Evolutionary conservation across 345 rosid species (phyloP).

Genomic region (Linum trigynum): DNA sequence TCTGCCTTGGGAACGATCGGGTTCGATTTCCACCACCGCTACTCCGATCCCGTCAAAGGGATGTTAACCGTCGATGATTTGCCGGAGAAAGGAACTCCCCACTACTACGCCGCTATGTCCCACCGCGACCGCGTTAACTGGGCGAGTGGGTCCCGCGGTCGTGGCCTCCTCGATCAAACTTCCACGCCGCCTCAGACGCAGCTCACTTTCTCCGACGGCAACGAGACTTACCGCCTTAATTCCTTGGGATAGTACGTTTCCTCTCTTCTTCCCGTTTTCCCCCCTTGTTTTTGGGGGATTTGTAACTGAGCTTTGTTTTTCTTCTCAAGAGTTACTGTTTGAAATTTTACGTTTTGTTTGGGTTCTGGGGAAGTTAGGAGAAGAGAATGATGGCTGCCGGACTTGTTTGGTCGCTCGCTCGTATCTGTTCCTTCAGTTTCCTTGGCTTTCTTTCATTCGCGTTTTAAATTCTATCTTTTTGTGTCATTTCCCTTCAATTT

Average conservation of each 20-base stretch:
- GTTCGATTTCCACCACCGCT: conserved; percentile 69
- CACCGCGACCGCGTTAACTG: conserved; percentile 48
- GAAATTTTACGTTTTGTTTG: neutral
- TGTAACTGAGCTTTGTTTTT: too few species aligned
- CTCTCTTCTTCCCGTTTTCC: neutral
- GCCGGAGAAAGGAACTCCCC: conserved; percentile 54
- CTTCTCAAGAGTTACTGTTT: neutral
- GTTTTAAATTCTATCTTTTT: too few species aligned
- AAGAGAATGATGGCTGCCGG: neutral
- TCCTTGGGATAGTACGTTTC: conserved; percentile 61
- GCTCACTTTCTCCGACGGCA: conserved; percentile 59
- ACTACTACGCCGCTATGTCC: conserved; percentile 56
- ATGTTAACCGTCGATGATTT: conserved; percentile 47
- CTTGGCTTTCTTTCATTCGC: too few species aligned
- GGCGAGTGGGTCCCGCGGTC: conserved; percentile 37
- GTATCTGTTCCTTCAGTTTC: too few species aligned
- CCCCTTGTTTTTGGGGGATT: neutral
- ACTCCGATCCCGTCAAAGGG: conserved; percentile 66
- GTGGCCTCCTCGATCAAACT: conserved; percentile 32
- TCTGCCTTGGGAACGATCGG: conserved; percentile 51
- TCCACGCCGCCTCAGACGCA: conserved; percentile 32
- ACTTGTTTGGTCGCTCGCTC: neutral
- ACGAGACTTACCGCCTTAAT: conserved; percentile 44
- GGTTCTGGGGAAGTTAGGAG: neutral
- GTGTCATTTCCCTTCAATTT: neutral